phyloP scores from a whole-genome alignment of 2,329 filamentous ascomycete genomes.

The Colletotrichum sp. region DNA sequence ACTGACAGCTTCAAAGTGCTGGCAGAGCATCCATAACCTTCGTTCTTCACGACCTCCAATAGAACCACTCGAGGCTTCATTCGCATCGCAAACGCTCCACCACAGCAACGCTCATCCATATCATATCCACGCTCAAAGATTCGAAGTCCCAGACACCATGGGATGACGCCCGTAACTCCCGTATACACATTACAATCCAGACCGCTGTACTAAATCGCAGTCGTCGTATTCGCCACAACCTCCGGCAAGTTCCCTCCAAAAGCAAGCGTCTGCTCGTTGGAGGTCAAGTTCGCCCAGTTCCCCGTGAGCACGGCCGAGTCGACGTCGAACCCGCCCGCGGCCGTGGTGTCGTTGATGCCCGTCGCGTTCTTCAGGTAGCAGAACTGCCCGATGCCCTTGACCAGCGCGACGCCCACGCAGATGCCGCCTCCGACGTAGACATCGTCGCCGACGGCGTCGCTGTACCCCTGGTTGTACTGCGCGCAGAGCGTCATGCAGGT shows the following conservation, averaged over 20 bases:
- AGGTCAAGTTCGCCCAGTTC: conserved; percentile 3
- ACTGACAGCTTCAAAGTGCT: background rate
- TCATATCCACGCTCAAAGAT: background rate
- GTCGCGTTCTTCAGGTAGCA: conserved; percentile 21
- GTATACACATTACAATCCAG: background rate
- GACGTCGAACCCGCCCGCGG: conserved; percentile 13
- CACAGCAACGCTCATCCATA: background rate
- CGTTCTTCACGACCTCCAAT: background rate
- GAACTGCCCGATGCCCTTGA: conserved; percentile 19
- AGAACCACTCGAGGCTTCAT: background rate
- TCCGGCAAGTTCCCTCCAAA: conserved; percentile 12
- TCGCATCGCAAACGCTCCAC: background rate
- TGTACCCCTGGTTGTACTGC: conserved; percentile 22
- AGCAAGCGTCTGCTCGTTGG: conserved; percentile 8
- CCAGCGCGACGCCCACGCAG: conserved; percentile 16
- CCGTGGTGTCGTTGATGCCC: conserved; percentile 10
- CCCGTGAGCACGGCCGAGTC: conserved; percentile 15
- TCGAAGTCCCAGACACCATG: background rate
- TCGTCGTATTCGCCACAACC: background rate
- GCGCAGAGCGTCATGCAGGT: conserved; percentile 22
- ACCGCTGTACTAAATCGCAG: background rate
- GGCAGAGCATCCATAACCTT: background rate
- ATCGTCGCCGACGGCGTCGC: conserved; percentile 21
- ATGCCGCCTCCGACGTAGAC: conserved; percentile 17
- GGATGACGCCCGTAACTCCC: background rate